Evolutionary conservation across 352 stramenopile genomes (phyloP), one percentile per base, ranked within the genome.

Genomic region (Pythium grandisporangium): DNA sequence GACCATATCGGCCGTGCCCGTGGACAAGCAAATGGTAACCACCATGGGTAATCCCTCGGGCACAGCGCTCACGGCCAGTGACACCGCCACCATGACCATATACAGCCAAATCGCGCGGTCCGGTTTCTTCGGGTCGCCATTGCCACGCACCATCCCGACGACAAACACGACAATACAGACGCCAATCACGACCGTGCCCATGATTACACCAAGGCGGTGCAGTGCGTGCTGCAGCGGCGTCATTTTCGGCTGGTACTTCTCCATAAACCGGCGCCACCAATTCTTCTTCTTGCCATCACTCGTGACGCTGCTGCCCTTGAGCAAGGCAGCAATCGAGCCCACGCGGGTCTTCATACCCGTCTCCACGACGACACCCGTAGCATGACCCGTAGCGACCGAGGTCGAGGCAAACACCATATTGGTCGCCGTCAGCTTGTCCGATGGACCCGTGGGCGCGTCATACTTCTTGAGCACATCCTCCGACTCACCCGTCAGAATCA

Each of bases 71-170:
- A 90, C 61, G 58, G 66, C 48, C 5, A 91, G 71, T 47, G 86
- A 96, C 6, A 97, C 87, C 4, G 90, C 86, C 20, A 98, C 89
- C 55, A 95, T 97, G 22, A 98, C 83, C 49, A 97, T 97, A 51
- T 96, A 88, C 10, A 98, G 56, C 63, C 69, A 81, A 24, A 97
- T 76, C 5, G 91, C 74, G 14, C 93, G 73, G 22, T 92, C 66
- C 11, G 83, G 74, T 11, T 85, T 61, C 56, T 85, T 83, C 1
- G 72, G 69, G 43, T 85, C 68, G 2, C 55, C 51, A 38, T 81
- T 79, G 33, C 56, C 50, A 32, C 72, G 68, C 21, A 79, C 41
- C 66, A 96, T 73, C 19, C 89, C 80, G n/a, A 96, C 93, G 4
- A 95, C 55, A 17, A 98, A 70, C 27, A 93, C 93, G 44, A 98